Base-by-base conservation (phyloP, 2,329 filamentous ascomycete genomes). In the Arachnomyces sp. region DNA sequence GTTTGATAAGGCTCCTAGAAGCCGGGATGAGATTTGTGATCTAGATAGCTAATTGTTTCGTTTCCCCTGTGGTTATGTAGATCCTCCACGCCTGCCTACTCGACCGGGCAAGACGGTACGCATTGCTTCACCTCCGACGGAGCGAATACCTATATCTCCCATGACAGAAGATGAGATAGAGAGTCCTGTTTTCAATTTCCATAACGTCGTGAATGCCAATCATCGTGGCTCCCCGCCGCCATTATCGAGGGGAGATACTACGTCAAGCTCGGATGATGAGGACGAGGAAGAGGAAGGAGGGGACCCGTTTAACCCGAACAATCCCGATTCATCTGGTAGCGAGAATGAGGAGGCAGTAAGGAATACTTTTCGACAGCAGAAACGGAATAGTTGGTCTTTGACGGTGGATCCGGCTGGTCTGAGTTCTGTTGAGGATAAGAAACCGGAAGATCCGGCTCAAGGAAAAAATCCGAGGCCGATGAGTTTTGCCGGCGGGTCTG, bases 101-200 rank as follows among this genome's bases (percentile, higher is more conserved):
- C 44, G 42, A 15, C 28, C 43, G n/a, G n/a, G n/a, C 13, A 54
- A 54, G 18, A 42, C 42, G 11, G 52, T 53, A 16, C 53, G 50
- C 32, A 66, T 68, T 53, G 61, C 62, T 40, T 66, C 65, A 34
- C 63, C 65, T 31, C 56, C 62, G 39, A 29, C 30, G 14, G 34
- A 44, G 43, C 15, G 15, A 34, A 34, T 18, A 7, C 33, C 33
- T 11, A 34, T 18, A 34, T 34, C 11, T 11, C 33, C 21, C 15
- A 17, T 18, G 11, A 15, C 33, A 34, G 33, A 17, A 12, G 15
- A 17, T 34, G 15, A 25, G 11, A 5, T 17, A 7, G 11, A 17
- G 12, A 15, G 33, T 11, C 33, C 33, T 17, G 15, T 16, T 32
- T 35, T 11, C 28, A 33, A 13, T 17, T 32, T 9, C 29, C 7